Conservation (phyloP, 306 rosid species). For the Sesbania bispinosa region DNA sequence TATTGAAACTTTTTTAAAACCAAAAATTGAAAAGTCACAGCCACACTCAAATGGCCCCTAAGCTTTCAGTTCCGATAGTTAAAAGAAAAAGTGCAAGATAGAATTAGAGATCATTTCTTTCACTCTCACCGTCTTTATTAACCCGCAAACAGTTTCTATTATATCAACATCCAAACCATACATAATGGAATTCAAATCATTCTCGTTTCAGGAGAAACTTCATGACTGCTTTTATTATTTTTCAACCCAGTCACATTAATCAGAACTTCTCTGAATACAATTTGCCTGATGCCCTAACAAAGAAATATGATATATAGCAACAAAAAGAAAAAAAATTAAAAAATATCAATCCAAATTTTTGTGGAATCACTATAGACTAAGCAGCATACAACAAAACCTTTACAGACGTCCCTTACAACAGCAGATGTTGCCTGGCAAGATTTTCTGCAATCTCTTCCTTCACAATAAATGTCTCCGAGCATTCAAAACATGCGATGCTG, state of each 20-base stretch:
- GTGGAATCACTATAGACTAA: slow-evolving; percentile 43
- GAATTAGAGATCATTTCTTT: too few relatives aligned
- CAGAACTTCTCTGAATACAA: slow-evolving; percentile 55
- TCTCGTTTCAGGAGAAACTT: slow-evolving; percentile 15
- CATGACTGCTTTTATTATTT: slow-evolving; percentile 46
- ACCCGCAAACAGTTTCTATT: background rate
- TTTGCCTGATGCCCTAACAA: slow-evolving; percentile 36
- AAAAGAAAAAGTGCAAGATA: background rate
- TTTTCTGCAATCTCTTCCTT: slow-evolving; percentile 24
- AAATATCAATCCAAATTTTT: slow-evolving; percentile 34
- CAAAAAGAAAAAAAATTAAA: slow-evolving; percentile 19
- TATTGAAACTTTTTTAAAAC: too few relatives aligned
- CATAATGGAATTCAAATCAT: slow-evolving; percentile 4
- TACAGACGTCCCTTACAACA: slow-evolving; percentile 34
- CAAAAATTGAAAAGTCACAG: too few relatives aligned
- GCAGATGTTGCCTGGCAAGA: slow-evolving; percentile 34
- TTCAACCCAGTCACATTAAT: slow-evolving; percentile 35
- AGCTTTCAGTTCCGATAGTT: background rate
- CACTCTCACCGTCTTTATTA: background rate
- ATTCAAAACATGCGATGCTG: slow-evolving; percentile 40
- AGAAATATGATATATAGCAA: slow-evolving; percentile 31
- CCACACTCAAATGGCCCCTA: too few relatives aligned
- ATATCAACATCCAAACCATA: slow-evolving; percentile 1
- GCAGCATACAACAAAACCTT: slow-evolving; percentile 46
- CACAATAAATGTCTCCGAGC: slow-evolving; percentile 38